Evolutionary conservation across 2,329 filamentous ascomycete genomes (phyloP).

Genomic region (Herpotrichia juniperi): DNA sequence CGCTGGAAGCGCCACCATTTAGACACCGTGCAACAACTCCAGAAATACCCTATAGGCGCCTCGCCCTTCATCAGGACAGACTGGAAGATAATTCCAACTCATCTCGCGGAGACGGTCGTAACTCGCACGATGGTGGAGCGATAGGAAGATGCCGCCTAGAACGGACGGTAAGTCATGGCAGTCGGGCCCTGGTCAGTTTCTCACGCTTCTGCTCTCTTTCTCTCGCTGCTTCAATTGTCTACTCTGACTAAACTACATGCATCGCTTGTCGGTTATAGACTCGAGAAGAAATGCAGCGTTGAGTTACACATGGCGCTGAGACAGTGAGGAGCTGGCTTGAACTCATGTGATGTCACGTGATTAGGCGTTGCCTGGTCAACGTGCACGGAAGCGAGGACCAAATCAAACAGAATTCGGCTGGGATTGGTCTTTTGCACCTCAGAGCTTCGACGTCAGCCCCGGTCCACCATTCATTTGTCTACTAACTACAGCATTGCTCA

Average conservation of each 20-base stretch:
- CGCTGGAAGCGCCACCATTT: constrained; percentile 8
- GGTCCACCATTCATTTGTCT: constrained; percentile 39
- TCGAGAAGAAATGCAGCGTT: background rate
- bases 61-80: background rate
- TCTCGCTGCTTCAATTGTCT: too few relatives aligned
- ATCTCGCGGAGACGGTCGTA: background rate
- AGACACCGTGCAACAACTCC: constrained; percentile 1
- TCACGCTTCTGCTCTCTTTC: background rate
- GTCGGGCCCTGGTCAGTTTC: background rate
- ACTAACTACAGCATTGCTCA: constrained; percentile 28
- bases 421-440: constrained; percentile 23
- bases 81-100: background rate
- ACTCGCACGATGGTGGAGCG: background rate
- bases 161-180: background rate
- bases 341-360: constrained; percentile 1
- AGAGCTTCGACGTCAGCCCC: constrained; percentile 38
- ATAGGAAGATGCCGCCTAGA: background rate
- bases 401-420: constrained; percentile 28
- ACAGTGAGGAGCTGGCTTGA: background rate
- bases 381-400: constrained; percentile 16
- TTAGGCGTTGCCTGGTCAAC: constrained; percentile 25
- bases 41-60: constrained; percentile 13
- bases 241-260: too few relatives aligned
- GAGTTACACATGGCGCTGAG: background rate
- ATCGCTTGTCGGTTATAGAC: too few relatives aligned